Evolutionary conservation across 805 yeast species (phyloP), one percentile per base, ranked within the genome.

Genomic region (Saccharomycopsis capsularis): DNA sequence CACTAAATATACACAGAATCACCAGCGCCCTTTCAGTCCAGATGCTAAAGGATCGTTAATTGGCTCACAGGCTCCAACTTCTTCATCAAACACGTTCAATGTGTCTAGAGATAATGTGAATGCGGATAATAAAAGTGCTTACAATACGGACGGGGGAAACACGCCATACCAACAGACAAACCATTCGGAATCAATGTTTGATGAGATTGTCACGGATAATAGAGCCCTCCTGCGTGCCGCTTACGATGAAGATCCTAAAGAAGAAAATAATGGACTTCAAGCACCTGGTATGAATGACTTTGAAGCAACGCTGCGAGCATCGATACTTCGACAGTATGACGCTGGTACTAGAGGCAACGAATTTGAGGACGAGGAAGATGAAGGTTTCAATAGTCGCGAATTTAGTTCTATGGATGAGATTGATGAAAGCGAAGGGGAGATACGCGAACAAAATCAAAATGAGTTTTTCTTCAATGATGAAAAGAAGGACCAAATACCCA

Each of bases 301-400:
- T n/a, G n/a, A n/a, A n/a, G n/a, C n/a, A n/a, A n/a, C n/a, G n/a
- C n/a, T n/a, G n/a, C n/a, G n/a, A n/a, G n/a, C n/a, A n/a, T n/a
- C n/a, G n/a, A n/a, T n/a, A n/a, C n/a, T n/a, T n/a, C n/a, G n/a
- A n/a, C n/a, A n/a, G n/a, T n/a, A 34, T 34, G 38, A 34, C 38
- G 7, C 7, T n/a, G n/a, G 18, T 34, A 9, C 38, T 9, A 9
- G n/a, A 34, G 38, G 7, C 38, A 16, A 18, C 7, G 6, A 9
- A 6, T n/a, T 34, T 34, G 38, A 34, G n/a, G 38, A 34, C 19
- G 15, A 13, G 6, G 7, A 34, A 16, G 38, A 34, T 34, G 19
- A 34, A 13, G 16, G n/a, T 24, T 24, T 42, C 23, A 32, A 42
- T 42, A 42, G 46, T 21, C 39, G 21, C n/a, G 46, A 42, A 22